phyloP scores from a whole-genome alignment of 2,329 filamentous ascomycete genomes.

The Drechslerella stenobrocha region DNA sequence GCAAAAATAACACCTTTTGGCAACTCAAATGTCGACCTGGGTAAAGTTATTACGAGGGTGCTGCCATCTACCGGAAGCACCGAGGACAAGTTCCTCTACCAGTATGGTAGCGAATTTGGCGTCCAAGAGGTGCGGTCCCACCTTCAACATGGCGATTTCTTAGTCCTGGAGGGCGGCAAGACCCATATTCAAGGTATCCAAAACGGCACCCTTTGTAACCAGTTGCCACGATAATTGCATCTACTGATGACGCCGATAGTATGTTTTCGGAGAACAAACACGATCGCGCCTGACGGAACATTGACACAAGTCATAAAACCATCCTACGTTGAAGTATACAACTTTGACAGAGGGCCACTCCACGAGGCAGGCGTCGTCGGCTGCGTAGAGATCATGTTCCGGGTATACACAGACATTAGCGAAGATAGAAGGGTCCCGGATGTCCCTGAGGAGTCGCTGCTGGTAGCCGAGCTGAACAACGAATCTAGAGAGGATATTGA shows the following conservation, averaged over 20 bases:
- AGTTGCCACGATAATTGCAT: no score
- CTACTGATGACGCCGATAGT: no score
- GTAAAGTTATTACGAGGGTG: neutral
- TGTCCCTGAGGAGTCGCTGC: conserved; percentile 4
- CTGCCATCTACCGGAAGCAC: neutral
- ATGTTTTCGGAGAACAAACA: no score
- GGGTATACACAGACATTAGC: conserved; percentile 10
- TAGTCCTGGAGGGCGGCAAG: conserved; percentile 15
- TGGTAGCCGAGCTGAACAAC: neutral
- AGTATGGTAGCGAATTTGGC: conserved; percentile 14
- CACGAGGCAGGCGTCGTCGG: conserved; percentile 3
- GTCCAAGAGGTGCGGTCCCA: conserved; percentile 11
- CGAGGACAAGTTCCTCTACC: neutral
- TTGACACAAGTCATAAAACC: neutral
- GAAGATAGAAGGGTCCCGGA: neutral
- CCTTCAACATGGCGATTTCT: conserved; percentile 30
- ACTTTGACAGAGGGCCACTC: neutral
- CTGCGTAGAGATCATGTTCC: conserved; percentile 27
- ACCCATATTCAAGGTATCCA: conserved; percentile 33
- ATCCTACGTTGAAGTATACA: conserved; percentile 29
- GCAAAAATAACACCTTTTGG: neutral
- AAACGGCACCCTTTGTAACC: no score
- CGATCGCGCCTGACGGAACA: neutral
- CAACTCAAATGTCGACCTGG: neutral
- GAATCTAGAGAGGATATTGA: neutral